Evolutionary conservation across 192 early-diverging fungal genomes (phyloP).

Genomic region (Coemansia sp.): DNA sequence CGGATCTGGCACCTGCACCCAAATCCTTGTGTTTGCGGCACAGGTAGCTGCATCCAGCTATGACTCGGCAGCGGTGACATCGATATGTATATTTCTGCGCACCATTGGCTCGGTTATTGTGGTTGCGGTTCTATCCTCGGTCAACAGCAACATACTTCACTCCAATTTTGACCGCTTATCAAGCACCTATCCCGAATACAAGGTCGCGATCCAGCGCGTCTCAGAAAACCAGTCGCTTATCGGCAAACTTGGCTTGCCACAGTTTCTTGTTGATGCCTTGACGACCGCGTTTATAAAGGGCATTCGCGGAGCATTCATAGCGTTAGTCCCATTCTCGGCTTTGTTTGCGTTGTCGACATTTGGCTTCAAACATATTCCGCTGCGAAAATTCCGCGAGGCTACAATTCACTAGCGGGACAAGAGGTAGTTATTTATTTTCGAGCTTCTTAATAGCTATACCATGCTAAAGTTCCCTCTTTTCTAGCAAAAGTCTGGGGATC

Average conservation of each 20-base stretch:
- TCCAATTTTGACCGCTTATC: constrained; percentile 12
- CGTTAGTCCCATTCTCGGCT: constrained; percentile 56
- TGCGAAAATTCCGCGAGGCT: constrained; percentile 16
- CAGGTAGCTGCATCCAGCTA: constrained; percentile 62
- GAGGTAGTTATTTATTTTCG: background rate
- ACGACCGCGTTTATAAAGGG: constrained; percentile 55
- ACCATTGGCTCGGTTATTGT: constrained; percentile 62
- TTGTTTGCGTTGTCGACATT: constrained; percentile 42
- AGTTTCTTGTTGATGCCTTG: constrained; percentile 32
- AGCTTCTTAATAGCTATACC: too few species aligned
- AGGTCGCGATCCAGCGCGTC: constrained; percentile 42
- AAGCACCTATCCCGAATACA: constrained; percentile 42
- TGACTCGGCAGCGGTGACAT: constrained; percentile 69
- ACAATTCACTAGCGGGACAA: constrained; percentile 24
- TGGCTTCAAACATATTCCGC: constrained; percentile 32
- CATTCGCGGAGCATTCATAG: constrained; percentile 58
- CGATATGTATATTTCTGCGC: constrained; percentile 63
- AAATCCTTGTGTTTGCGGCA: constrained; percentile 66
- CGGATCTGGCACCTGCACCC: constrained; percentile 72
- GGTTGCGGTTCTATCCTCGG: constrained; percentile 59
- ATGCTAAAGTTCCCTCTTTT: too few species aligned
- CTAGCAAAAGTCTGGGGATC: too few species aligned
- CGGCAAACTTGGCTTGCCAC: constrained; percentile 35
- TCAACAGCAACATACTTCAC: constrained; percentile 62
- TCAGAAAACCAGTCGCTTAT: constrained; percentile 51